Base-by-base conservation (phyloP, 1,284 basidiomycete species). In the Malassezia slooffiae region DNA sequence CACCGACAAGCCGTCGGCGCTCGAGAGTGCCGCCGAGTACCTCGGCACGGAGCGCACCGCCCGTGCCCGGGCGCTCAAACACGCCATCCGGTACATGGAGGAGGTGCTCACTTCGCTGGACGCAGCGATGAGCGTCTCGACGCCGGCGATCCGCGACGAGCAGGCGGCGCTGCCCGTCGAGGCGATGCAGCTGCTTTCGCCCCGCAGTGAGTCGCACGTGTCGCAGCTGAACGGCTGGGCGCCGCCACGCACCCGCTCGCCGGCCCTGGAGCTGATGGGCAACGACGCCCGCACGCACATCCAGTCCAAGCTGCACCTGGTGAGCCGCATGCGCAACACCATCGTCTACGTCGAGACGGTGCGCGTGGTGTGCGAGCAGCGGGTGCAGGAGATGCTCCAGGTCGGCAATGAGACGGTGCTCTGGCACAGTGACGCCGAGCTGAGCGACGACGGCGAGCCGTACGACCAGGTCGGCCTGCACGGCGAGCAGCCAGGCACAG, bases 331-430 rank as follows among this genome's bases (percentile, higher is more conserved):
- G 81, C 85, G 93, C 72, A 96, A 95, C 69, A 96, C 89, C 19
- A 93, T 99, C 56, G 77, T 87, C 49, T 97, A 97, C 71, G 83
- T 88, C 26, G 93, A 97, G 48, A 93, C 93, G 72, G 85, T 95
- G 20, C 81, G 93, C 70, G 82, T 84, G 59, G 93, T 97, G 71
- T 97, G 91, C 89, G 85, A 96, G 69, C 84, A 85, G 67, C 81
- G 80, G 58, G 83, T 95, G 21, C 82, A 75, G 41, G 70, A 72
- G 38, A 71, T 77, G 33, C 71, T 95, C 7, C 54, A 59, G 7
- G 41, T 12, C 8, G 41, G 51, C 30, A 34, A 22, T 15, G 48
- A 43, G 9, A 31, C 16, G 22, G 43, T 53, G 53, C 11, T 52
- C 57, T 7, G 34, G n/a, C n/a, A n/a, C n/a, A n/a, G 45, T 22